phyloP scores from a whole-genome alignment of 2,329 filamentous ascomycete species.

The Dothistroma septosporum region DNA sequence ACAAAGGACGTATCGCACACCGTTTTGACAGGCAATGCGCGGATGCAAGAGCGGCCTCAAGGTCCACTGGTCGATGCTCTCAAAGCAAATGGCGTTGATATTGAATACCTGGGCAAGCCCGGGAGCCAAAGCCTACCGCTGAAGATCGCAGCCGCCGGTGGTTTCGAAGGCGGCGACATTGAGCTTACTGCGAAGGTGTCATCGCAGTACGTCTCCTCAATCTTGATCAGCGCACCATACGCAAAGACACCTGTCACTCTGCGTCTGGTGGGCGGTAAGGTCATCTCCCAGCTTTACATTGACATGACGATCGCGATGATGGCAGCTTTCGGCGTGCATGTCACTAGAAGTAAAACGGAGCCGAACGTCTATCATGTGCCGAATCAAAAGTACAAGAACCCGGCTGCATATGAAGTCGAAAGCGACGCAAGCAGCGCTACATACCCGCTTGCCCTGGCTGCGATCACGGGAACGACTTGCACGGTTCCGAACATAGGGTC shows the following conservation, averaged over 20 bases:
- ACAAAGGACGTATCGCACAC: conserved; percentile 60
- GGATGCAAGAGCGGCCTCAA: conserved; percentile 95
- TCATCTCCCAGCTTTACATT: conserved; percentile 94
- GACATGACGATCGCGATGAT: conserved; percentile 99
- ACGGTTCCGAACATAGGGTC: conserved; percentile 96
- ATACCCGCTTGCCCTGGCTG: conserved; percentile 88
- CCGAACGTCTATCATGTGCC: conserved; percentile 93
- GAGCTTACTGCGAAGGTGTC: conserved; percentile 92
- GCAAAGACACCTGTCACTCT: conserved; percentile 91
- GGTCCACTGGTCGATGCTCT: conserved; percentile 89
- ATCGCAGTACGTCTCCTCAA: conserved; percentile 97
- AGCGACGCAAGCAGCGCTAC: conserved; percentile 97
- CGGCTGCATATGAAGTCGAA: conserved; percentile 81
- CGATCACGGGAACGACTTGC: conserved; percentile 92
- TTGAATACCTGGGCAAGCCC: conserved; percentile 80
- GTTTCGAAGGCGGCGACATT: conserved; percentile 80
- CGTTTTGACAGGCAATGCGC: conserved; percentile 83
- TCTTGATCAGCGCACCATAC: conserved; percentile 95
- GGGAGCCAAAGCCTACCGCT: conserved; percentile 82
- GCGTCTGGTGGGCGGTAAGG: conserved; percentile 88
- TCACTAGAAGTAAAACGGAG: conserved; percentile 70
- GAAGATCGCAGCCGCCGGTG: conserved; percentile 73
- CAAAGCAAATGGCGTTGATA: conserved; percentile 75
- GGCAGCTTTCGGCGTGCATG: conserved; percentile 80
- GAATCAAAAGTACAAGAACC: conserved; percentile 76